Evolutionary conservation across 441 rosid species (phyloP), one percentile per base, ranked within the genome.

Genomic region (Pelargonium myrrhifolium): DNA sequence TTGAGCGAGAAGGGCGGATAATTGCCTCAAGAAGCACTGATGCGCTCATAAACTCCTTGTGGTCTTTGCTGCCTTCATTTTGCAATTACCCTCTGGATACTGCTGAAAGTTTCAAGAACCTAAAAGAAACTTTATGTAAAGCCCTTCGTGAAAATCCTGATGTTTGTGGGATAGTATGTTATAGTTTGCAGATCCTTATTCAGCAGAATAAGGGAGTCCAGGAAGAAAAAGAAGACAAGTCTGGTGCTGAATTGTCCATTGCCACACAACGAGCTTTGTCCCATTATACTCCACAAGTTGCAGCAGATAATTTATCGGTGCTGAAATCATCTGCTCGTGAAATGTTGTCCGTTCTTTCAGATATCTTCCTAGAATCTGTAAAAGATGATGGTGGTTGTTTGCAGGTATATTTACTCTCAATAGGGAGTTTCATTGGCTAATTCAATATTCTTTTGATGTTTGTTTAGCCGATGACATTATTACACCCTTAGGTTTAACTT

Each of bases 21-120:
- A 67, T 65, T 66, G 78, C 96, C 56, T 85, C 92, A 56, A 85
- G 89, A 76, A 81, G 83, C 76, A 82, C 81, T 20, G 89, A 88
- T 70, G 85, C 92, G 61, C 84, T 91, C 55, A 79, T 80, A 56
- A 87, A 89, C 81, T 87, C 93, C 28, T 62, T 93, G 68, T 91
- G 99, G 96, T 88, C 97, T 47, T 82, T 93, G 78, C 76, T 93
- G 69, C 97, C 99, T 66, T 87, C 97, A 8, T 93, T 91, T 85
- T 89, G 96, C 84, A 87, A 88, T 68, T 89, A 88, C 76, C 87
- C 97, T 28, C 59, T 69, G 75, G 96, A 93, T 75, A 91, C 93
- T 37, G 83, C 87, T 77, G 87, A 89, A 74, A 80, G 85, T 79
- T 84, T 89, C 76, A 78, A 81, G 72, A 92, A 86, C 74, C 84